Evolutionary conservation across 225 moss, liverwort and hornwort species (phyloP), one percentile per base, ranked within the genome.

Genomic region (Marchantia paleacea): DNA sequence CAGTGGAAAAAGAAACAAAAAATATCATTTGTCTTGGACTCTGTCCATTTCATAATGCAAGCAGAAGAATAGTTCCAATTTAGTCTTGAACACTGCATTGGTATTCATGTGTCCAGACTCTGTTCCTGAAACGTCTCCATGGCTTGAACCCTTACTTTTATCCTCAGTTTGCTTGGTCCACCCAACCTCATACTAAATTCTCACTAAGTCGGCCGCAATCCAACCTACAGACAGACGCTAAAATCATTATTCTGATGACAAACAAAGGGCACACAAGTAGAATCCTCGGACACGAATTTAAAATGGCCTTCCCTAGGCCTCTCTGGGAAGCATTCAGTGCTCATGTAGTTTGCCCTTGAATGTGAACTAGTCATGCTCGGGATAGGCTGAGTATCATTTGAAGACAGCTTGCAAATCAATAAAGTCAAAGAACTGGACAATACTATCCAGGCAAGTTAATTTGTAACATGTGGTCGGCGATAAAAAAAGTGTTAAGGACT

Each of bases 121-220:
- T 75, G 58, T 10, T 14, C 58, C 15, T 11, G 24, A 73, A 9
- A 7, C 75, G 30, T 75, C 49, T 49, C 26, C 57, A 58, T 58
- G 58, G 73, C 73, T 73, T 24, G 73, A 54, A 73, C 25, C n/a
- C 73, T 73, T 25, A 15, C 73, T 54, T 73, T 54, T 54, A 75
- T 57, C 75, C 75, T 75, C 75, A 75, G 31, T 73, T 39, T 58
- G 75, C 75, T 60, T 75, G 75, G 57, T 57, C 57, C 75, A 57
- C 19, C 58, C 75, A 76, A 60, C 75, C 39, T 76, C 75, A 58
- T 76, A 61, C 74, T 74, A 14, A 25, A 14, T 74, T 53, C 29
- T 74, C 54, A 28, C 26, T 26, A 73, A 74, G 24, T 55, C 26
- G 55, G 74, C 55, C 74, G 75, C 75, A 31, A 76, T 60, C 75